phyloP scores from a whole-genome alignment of 257 asterid genomes.

The Salvia miltiorrhiza region DNA sequence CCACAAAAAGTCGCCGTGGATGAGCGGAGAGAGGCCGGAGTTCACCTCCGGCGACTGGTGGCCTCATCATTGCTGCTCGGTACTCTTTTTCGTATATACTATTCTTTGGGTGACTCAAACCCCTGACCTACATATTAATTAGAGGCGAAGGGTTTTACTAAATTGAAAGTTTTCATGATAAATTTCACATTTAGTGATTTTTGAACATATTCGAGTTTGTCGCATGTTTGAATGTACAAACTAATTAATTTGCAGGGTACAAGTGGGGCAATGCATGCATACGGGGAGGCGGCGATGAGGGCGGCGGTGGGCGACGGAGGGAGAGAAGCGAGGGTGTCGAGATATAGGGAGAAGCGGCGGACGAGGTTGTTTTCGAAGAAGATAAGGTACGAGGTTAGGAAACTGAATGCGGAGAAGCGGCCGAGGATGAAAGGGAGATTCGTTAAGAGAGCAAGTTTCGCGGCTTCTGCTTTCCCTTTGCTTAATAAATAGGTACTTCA shows the following conservation, averaged over 20 bases:
- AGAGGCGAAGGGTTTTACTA: no score
- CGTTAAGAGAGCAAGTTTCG: slow-evolving; percentile 61
- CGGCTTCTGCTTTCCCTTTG: slow-evolving; percentile 31
- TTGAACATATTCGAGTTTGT: no score
- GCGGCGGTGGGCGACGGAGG: slow-evolving; percentile 40
- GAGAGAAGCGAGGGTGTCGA: slow-evolving; percentile 75
- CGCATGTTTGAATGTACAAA: not conserved
- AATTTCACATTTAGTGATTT: no score
- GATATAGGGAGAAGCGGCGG: slow-evolving; percentile 81
- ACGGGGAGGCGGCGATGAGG: slow-evolving; percentile 38
- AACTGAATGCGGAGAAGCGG: slow-evolving; percentile 89
- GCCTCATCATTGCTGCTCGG: slow-evolving; percentile 62
- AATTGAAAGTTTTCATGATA: no score
- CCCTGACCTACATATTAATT: no score
- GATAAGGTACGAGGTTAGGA: slow-evolving; percentile 86
- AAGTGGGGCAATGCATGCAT: slow-evolving; percentile 42
- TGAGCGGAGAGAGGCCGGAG: slow-evolving; percentile 65
- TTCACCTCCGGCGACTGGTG: slow-evolving; percentile 43
- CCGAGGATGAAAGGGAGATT: slow-evolving; percentile 94
- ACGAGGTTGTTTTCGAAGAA: slow-evolving; percentile 82
- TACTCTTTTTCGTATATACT: slow-evolving; percentile 16
- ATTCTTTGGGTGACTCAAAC: no score
- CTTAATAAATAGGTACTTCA: slow-evolving; percentile 23
- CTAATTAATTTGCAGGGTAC: slow-evolving; percentile 39
- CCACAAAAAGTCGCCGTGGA: slow-evolving; percentile 64